Base-by-base conservation (phyloP, 371 early-diverging fungal genomes). In the Zopfochytrium polystomum region DNA sequence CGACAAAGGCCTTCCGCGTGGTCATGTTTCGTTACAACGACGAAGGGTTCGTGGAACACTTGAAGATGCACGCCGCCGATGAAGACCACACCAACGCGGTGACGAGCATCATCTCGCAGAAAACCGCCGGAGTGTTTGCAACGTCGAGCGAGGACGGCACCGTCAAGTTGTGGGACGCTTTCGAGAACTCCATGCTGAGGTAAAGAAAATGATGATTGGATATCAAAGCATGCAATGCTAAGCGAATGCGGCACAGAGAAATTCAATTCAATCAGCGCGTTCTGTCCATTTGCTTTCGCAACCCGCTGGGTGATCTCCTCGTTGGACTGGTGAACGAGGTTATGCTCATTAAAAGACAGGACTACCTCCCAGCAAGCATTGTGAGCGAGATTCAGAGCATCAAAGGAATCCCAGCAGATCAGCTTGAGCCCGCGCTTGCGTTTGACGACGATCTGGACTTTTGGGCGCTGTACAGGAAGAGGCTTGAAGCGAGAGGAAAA, bases 161-260 rank as follows among this genome's bases (percentile, higher is more conserved):
- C 1, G 77, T 77, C 18, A 79, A 75, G 42, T 68, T 79, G 9
- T 79, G 80, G 80, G 80, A 79, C 51, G 68, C 57, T 15, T 45
- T 32, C 7, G 62, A 62, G 6, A 75, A 69, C 53, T 45, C 7
- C 20, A 65, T 71, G 34, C 31, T 72, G 6, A 56, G 68, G 74
- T 68, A 52, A 35, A 42, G 25, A 57, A 2, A 3, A 22, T 43
- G 29, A 3, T 30, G 3, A 29, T 31, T 13, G 22, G 25, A 18
- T 30, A 0, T 15, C 20, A 29, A 45, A 15, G 33, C 26, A n/a
- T 42, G 22, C n/a, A 51, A 50, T 34, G 3, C 15, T 31, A 23
- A 0, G 13, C 26, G 51, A 27, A 23, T 47, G n/a, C n/a, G n/a
- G 43, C 26, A 2, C 58, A 71, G 72, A 51, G 80, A 80, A 58